Conservation (phyloP, 495 filamentous ascomycete genomes). For the Monascus purpureus region DNA sequence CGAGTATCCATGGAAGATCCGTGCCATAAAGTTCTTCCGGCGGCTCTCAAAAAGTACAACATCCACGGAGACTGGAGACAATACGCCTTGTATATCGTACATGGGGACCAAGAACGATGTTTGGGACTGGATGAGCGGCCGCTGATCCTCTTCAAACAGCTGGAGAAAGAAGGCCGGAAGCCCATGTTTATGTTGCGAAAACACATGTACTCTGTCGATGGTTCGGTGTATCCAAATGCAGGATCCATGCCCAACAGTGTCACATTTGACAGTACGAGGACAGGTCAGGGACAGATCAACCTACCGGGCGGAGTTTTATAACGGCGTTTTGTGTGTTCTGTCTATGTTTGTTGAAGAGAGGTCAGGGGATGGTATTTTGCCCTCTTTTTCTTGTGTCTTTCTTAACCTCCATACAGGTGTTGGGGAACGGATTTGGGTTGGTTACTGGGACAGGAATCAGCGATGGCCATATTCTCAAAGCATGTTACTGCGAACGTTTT, state of each 20-base stretch:
- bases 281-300: slow-evolving; percentile 27
- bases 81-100: slow-evolving; percentile 95
- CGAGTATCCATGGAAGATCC: slow-evolving; percentile 95
- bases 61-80: slow-evolving; percentile 95
- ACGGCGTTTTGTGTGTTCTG: slow-evolving; percentile 1
- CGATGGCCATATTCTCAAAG: too few species aligned
- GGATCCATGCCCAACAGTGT: slow-evolving; percentile 28
- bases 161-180: slow-evolving; percentile 91
- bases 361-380: too few species aligned
- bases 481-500: too few species aligned
- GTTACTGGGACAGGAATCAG: too few species aligned
- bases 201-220: slow-evolving; percentile 21
- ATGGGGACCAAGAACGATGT: slow-evolving; percentile 93
- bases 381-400: too few species aligned
- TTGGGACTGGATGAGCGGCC: slow-evolving; percentile 84
- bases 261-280: slow-evolving; percentile 24
- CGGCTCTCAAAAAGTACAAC: slow-evolving; percentile 93
- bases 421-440: too few species aligned
- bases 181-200: slow-evolving; percentile 98
- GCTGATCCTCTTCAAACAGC: slow-evolving; percentile 88
- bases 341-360: slow-evolving; percentile 2
- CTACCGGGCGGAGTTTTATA: slow-evolving; percentile 33
- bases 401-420: too few species aligned
- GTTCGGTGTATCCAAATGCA: slow-evolving; percentile 11
- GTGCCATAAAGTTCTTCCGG: slow-evolving; percentile 91